A percentile compares a stretch with the other conserved stretches of the same genome.
Conservation (phyloP, 2,329 filamentous ascomycete genomes). For the Didymella segeticola region DNA sequence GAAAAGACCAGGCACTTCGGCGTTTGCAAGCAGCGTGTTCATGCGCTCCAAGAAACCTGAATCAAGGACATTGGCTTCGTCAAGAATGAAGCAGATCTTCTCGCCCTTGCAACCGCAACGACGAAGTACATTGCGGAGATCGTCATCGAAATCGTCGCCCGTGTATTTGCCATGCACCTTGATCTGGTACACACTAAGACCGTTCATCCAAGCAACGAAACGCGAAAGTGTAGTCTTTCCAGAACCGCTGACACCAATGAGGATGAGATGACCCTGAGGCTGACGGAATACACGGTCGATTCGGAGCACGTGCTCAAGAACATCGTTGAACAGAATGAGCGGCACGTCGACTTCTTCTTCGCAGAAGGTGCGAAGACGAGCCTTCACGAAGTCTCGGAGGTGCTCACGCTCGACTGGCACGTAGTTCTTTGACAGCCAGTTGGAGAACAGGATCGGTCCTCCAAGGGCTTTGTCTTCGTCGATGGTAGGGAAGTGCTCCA, state of each 20-base stretch:
- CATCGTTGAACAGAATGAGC: constrained; percentile 98
- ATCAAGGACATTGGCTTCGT: constrained; percentile 97
- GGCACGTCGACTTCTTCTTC: constrained; percentile 99
- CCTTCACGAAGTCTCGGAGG: constrained; percentile 95
- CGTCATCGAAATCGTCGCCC: constrained; percentile 97
- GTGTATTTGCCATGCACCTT: constrained; percentile 99
- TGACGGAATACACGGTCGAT: constrained; percentile 99
- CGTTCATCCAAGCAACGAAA: constrained; percentile 99
- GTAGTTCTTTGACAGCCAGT: constrained; percentile 99
- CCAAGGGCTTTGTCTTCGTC: constrained; percentile 88
- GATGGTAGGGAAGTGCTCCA: constrained; percentile 94
- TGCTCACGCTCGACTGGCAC: constrained; percentile 95
- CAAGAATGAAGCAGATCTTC: constrained; percentile 99
- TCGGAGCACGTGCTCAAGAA: constrained; percentile 94
- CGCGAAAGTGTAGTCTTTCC: constrained; percentile 98
- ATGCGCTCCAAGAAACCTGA: constrained; percentile 98
- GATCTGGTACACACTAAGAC: constrained; percentile 98
- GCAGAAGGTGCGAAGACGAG: constrained; percentile 95
- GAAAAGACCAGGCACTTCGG: constrained; percentile 98
- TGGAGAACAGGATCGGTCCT: constrained; percentile 96
- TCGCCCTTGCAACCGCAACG: constrained; percentile 97
- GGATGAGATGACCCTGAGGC: constrained; percentile 95
- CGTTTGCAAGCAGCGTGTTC: constrained; percentile 98
- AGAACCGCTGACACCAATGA: constrained; percentile 97
- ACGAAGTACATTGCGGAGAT: constrained; percentile 90